Base-by-base conservation (phyloP, 345 rosid species). In the Brassica rapa region DNA sequence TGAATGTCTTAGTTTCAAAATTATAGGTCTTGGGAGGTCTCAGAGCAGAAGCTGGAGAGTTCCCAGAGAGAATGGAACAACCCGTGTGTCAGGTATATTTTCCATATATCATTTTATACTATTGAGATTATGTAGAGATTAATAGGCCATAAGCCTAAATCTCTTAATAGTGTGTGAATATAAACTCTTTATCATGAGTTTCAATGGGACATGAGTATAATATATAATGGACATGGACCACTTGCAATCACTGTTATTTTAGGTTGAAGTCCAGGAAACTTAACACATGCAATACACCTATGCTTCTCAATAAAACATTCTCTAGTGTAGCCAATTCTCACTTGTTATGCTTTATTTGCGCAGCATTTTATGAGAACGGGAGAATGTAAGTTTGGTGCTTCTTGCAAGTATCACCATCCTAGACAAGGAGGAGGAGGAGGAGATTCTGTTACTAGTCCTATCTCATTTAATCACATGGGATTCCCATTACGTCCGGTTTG, bases 361-460 rank as follows among this genome's bases (percentile, higher is more conserved):
- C 93, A 95, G 99, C 90, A 89, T 81, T 95, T 82, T 73, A 82
- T 91, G 96, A 79, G 90, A 85, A 90, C 93, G 1, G 99, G 97
- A 62, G 85, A 87, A 5, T 95, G 99, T 76, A 95, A 90, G 83
- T 95, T 91, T 74, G 99, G 98, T 75, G 87, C 89, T 71, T 90
- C 98, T 62, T 95, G 99, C 83, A 95, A 93, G 84, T 93, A 87
- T 83, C 90, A 91, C 80, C 99, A 95, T 80, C 98, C 98, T 14
- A 89, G 85, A 82, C 94, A 85, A 77, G 94, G 16, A 49, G 53
- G 53, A 43, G 15, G 49, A 33, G 64, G 90, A 74, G 74, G 68
- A 64, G 66, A 83, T 83, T 88, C 94, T 71, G 72, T 71, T 68
- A 79, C 80, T 73, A 77, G 75, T 76, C 85, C 86, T 19, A 85